Percentiles rank a stretch among this genome's conserved stretches.
Evolutionary conservation across 2,329 filamentous ascomycete species (phyloP).

Genomic region (Ophiostoma pallidulum): DNA sequence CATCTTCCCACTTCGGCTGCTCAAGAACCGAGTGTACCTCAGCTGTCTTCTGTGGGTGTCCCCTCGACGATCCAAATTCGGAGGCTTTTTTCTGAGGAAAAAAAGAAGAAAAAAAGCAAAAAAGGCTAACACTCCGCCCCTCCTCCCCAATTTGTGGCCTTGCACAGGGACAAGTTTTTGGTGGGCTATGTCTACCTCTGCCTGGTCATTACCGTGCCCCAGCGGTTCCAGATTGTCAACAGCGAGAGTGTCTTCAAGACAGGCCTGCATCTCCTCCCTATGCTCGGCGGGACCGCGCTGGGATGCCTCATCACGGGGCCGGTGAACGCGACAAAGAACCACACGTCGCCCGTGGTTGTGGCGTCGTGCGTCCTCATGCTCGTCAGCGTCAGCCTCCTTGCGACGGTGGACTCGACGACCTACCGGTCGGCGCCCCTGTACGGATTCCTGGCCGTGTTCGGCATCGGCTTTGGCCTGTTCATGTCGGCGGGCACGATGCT

Average conservation of each 20-base stretch:
- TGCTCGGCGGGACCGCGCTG: constrained; percentile 46
- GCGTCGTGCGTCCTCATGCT: constrained; percentile 42
- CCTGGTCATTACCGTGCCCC: constrained; percentile 49
- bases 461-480: constrained; percentile 49
- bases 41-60: constrained; percentile 36
- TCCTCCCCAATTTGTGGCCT: too few species aligned
- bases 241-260: constrained; percentile 42
- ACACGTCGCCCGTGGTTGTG: constrained; percentile 42
- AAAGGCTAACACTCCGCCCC: too few species aligned
- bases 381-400: constrained; percentile 42
- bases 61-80: too few species aligned
- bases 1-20: constrained; percentile 44
- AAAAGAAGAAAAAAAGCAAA: too few species aligned
- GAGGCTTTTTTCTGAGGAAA: too few species aligned
- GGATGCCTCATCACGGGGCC: constrained; percentile 47
- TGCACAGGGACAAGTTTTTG: constrained; percentile 48
- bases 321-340: constrained; percentile 44
- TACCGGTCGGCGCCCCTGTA: constrained; percentile 34
- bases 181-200: constrained; percentile 49
- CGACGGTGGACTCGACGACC: constrained; percentile 28
- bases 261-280: constrained; percentile 47
- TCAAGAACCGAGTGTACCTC: constrained; percentile 39
- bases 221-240: constrained; percentile 52
- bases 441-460: constrained; percentile 46
- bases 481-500: constrained; percentile 50